Conservation (phyloP, 306 rosid genomes). For the Pachyrhizus erosus region DNA sequence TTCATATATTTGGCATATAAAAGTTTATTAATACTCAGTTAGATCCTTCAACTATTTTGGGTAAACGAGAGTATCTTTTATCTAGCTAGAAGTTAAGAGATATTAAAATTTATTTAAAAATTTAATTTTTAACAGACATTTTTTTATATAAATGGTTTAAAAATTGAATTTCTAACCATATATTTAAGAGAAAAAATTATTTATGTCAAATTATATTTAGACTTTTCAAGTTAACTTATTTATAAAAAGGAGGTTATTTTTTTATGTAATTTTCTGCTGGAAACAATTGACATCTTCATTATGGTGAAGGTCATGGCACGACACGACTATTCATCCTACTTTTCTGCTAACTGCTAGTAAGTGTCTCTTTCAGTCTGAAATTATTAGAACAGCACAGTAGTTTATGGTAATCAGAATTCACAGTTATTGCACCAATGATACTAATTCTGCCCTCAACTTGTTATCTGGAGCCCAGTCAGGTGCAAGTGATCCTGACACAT, state of each 20-base stretch:
- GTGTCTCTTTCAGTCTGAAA: constrained; percentile 31
- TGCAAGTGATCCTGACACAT: constrained; percentile 44
- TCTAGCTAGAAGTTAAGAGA: too few relatives aligned
- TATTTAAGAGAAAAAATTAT: too few relatives aligned
- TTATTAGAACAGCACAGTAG: constrained; percentile 38
- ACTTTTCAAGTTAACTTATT: neutral
- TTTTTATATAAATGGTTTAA: too few relatives aligned
- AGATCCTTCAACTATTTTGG: too few relatives aligned
- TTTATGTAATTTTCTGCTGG: neutral
- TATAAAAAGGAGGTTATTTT: neutral
- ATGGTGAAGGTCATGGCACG: neutral
- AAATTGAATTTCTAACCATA: too few relatives aligned
- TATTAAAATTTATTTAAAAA: too few relatives aligned
- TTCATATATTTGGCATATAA: neutral
- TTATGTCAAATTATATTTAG: neutral
- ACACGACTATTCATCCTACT: neutral
- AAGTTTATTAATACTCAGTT: too few relatives aligned
- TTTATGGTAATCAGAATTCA: constrained; percentile 11
- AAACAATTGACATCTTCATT: neutral
- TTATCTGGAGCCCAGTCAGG: constrained; percentile 41
- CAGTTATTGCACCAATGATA: constrained; percentile 35
- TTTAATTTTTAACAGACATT: too few relatives aligned
- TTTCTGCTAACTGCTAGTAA: neutral
- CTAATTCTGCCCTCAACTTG: constrained; percentile 46
- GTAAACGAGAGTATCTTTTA: too few relatives aligned